Percentiles rank a stretch among this genome's conserved stretches.
Conservation (phyloP, 2,329 filamentous ascomycete species). For the Atkinsonella texensis region DNA sequence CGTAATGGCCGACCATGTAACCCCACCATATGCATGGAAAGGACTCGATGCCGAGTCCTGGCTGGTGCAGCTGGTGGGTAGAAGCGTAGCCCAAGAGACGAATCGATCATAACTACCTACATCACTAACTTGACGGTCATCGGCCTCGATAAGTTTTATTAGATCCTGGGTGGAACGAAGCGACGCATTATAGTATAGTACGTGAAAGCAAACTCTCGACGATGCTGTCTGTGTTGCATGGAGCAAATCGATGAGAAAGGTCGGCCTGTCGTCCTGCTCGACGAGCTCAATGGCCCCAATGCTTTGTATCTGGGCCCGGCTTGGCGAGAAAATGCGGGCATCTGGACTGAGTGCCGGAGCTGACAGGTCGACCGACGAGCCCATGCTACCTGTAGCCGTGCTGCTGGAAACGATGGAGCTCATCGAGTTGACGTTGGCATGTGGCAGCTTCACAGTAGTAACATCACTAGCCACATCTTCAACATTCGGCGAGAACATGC, state of each 20-base stretch:
- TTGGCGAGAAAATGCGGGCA: slow-evolving; percentile 31
- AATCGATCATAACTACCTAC: slow-evolving; percentile 47
- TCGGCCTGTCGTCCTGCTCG: slow-evolving; percentile 65
- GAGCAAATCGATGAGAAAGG: slow-evolving; percentile 60
- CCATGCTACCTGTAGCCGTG: slow-evolving; percentile 39
- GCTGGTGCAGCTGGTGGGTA: slow-evolving; percentile 38
- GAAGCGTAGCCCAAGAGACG: slow-evolving; percentile 55
- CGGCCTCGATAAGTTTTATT: slow-evolving; percentile 43
- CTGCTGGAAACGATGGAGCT: slow-evolving; percentile 37
- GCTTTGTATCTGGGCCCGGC: slow-evolving; percentile 39
- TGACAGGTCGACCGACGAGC: slow-evolving; percentile 41
- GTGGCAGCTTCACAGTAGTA: slow-evolving; percentile 43
- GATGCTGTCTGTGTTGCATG: slow-evolving; percentile 40
- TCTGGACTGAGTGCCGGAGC: slow-evolving; percentile 41
- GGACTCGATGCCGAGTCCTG: slow-evolving; percentile 36
- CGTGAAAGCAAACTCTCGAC: slow-evolving; percentile 39
- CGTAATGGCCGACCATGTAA: slow-evolving; percentile 60
- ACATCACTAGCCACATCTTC: slow-evolving; percentile 32
- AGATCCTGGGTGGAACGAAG: slow-evolving; percentile 46
- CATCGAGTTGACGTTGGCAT: slow-evolving; percentile 36
- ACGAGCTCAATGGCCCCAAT: slow-evolving; percentile 61
- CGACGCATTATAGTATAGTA: slow-evolving; percentile 58
- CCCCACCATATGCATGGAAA: slow-evolving; percentile 49
- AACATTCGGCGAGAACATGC: slow-evolving; percentile 34
- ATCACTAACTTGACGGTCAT: slow-evolving; percentile 28